Evolutionary conservation across 108 stramenopile genomes (phyloP), one percentile per base, ranked within the genome.

Genomic region (Nannochloropsis salina): DNA sequence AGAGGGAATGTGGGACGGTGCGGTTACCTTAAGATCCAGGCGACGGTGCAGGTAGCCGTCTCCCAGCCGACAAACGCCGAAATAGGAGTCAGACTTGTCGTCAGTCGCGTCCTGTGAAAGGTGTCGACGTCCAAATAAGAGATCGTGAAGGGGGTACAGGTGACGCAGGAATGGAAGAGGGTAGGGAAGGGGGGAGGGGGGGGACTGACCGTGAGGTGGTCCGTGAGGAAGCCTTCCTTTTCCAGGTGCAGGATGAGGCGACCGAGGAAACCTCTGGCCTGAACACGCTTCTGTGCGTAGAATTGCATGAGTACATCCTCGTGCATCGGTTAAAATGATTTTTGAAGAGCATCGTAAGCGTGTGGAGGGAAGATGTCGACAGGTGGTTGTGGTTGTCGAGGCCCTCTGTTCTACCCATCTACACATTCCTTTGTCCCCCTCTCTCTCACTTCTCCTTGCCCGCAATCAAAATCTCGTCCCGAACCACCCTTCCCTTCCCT

Each of bases 11-110:
- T 31, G 31, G 31, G 31, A 31, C 31, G 31, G 31, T 31, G 31
- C 31, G 61, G 8, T 15, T n/a, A 74, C 61, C 61, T 74, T 90
- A 44, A 90, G 82, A 44, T 91, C 90, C 15, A 91, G 44, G 4
- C 90, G 74, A 5, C 88, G 86, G 81, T 84, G 84, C 42, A 18
- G 42, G 41, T 42, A 15, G 44, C 41, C 15, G 43, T 45, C 15
- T 15, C 42, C 12, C 82, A 42, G 3, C n/a, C 18, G 5, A 61
- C 86, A 87, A 41, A 87, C 51, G 45, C 86, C 86, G 83, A 87
- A 83, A 47, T 84, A 87, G 51, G 83, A 84, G 8, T 9, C 44
- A 1, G 21, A 9, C 61, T n/a, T 74, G 61, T 15, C 4, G 20
- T 74, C 20, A 74, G 61, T 74, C 61, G 61, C n/a, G 61, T 18